Percentiles rank a stretch among this genome's conserved stretches.
Evolutionary conservation across 495 filamentous ascomycete species (phyloP).

Genomic region (Annulohypoxylon maeteangense): DNA sequence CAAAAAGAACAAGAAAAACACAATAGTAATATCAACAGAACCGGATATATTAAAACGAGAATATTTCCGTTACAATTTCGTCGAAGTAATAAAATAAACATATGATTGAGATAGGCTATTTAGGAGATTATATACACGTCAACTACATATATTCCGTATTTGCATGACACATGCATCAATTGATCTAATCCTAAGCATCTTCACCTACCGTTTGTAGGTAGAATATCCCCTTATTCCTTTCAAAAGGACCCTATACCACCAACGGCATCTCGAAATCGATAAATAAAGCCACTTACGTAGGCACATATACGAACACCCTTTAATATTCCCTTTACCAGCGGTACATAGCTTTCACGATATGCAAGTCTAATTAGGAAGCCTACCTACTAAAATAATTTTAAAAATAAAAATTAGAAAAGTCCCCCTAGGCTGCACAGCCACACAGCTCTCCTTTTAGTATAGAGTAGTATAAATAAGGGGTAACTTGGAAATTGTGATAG

Average conservation of each 20-base stretch:
- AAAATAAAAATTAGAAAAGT: neutral
- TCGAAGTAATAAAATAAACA: constrained; percentile 3
- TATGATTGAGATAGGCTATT: constrained; percentile 1
- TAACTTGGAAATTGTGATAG: constrained; percentile 2
- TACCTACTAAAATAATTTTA: too few relatives aligned
- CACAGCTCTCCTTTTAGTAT: neutral
- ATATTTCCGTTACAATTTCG: neutral
- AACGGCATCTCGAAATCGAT: constrained; percentile 4
- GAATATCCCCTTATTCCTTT: neutral
- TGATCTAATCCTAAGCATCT: neutral
- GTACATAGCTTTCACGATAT: neutral
- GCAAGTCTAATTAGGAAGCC: constrained; percentile 12
- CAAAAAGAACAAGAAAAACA: neutral
- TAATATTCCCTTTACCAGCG: too few relatives aligned
- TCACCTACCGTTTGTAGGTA: neutral
- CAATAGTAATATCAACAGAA: neutral
- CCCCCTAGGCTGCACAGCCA: constrained; percentile 26
- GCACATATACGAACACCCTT: constrained; percentile 32
- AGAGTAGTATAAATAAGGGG: neutral
- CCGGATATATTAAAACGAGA: too few relatives aligned
- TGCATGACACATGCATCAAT: neutral
- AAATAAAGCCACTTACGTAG: constrained; percentile 8
- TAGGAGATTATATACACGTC: neutral
- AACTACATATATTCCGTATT: neutral
- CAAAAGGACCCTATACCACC: neutral